Evolutionary conservation across 2,329 filamentous ascomycete genomes (phyloP), one percentile per base, ranked within the genome.

Genomic region (Neocucurbitaria cava): DNA sequence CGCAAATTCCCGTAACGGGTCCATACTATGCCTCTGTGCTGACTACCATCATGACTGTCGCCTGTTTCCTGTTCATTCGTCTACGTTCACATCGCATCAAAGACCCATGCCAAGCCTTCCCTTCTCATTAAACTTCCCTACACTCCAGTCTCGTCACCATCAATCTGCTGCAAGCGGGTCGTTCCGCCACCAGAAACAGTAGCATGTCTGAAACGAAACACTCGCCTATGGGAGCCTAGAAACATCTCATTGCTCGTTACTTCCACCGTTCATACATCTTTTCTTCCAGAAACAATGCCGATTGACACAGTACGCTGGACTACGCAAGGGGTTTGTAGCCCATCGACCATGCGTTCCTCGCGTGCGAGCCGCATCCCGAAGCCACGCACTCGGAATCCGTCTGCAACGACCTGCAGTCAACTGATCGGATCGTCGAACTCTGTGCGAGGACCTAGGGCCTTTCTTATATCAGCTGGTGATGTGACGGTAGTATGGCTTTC

Each of bases 51-150:
- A 15, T 30, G 33, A 36, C 43, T 46, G 18, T n/a, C 18, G 28
- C 13, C 31, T 17, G 17, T 21, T 15, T 13, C 17, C 6, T 21
- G 2, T 39, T n/a, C 35, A 26, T 26, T 15, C 3, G 17, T 21
- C 36, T 39, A 39, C 17, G 10, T 20, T 21, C 18, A 11, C 41
- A 24, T 33, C 52, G 59, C 56, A 62, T 62, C 56, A 54, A 53
- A 28, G 18, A 50, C 31, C 43, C 49, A 51, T 52, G 44, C 59
- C 47, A 57, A 59, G 54, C 42, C 46, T 30, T 59, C 43, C 58
- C 61, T 43, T 62, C 52, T 62, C 62, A 65, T 65, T 54, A 62
- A 48, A 61, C 50, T 41, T 54, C 42, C n/a, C 41, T 18, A 56
- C 50, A 51, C 39, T 36, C 44, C 23, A 31, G 46, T 43, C 39